Base-by-base conservation (phyloP, 208 protist species). In the Crithidia fasciculata region DNA sequence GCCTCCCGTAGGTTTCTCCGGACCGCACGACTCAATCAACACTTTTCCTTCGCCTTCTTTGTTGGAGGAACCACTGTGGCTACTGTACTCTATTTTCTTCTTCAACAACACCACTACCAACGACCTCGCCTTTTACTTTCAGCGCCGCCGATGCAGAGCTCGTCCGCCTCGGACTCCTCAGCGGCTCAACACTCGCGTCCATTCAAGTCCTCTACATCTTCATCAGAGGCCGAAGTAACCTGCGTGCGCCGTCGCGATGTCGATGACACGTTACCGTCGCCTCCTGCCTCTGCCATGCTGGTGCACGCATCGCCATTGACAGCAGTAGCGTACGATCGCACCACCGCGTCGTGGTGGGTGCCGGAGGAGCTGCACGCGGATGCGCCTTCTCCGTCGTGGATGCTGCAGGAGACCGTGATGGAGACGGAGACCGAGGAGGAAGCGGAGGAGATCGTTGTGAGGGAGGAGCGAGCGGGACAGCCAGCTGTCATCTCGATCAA, bases 251-350 rank as follows among this genome's bases (percentile, higher is more conserved):
- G 47, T 57, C 54, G 54, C 60, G 44, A 12, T 8, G 43, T 16
- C 1, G 74, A 72, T 37, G 74, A 72, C 61, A 72, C 74, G 16
- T 62, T 72, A 10, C 69, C 69, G 18, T 66, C 65, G 12, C 66
- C 58, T 10, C 68, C 68, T 2, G 36, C 45, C 2, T 28, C 28
- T 28, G 28, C 28, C 28, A 28, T 28, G 28, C 28, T 28, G 28
- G 5, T 9, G 45, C 68, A 28, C 15, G 10, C 15, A n/a, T 37
- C 55, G 10, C 56, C 56, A 55, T 56, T 10, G 16, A 55, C 50
- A 19, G 50, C 50, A 5, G 28, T 28, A 1, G 28, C 28, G 28
- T 28, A 28, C 28, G 28, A 28, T 28, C 28, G 28, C 28, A 28
- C 28, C 28, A 18, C 15, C 15, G 50, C 12, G 5, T 41, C 44